Conservation (phyloP, 192 early-diverging fungal genomes). For the Backusella australiensis region DNA sequence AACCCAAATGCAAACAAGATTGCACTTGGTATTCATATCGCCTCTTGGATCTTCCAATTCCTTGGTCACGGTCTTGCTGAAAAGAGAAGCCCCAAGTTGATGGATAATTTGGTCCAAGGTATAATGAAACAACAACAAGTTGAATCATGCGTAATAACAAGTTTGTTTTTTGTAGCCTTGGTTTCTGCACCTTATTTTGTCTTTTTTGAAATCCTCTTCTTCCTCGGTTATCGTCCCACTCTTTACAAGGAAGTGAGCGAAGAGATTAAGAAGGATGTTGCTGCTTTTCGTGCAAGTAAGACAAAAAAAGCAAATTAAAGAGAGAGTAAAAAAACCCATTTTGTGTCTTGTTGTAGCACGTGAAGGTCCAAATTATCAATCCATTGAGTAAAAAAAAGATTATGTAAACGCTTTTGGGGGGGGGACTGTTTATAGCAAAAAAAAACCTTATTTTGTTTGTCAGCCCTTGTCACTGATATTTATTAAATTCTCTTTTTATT, state of each 20-base stretch:
- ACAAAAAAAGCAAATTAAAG: background rate
- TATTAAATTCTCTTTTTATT: background rate
- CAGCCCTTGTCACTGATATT: background rate
- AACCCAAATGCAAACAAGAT: slow-evolving; percentile 50
- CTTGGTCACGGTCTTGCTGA: slow-evolving; percentile 88
- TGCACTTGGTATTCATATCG: slow-evolving; percentile 61
- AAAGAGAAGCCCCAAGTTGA: slow-evolving; percentile 80
- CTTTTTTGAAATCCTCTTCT: slow-evolving; percentile 82
- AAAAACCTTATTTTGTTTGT: background rate
- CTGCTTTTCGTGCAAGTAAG: slow-evolving; percentile 42
- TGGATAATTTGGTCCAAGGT: slow-evolving; percentile 87
- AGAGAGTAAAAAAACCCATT: slow-evolving; percentile 5
- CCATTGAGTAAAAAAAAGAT: slow-evolving; percentile 4
- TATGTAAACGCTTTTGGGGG: background rate
- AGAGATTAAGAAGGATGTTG: slow-evolving; percentile 54
- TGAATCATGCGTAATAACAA: too few species aligned
- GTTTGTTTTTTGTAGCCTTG: slow-evolving; percentile 51
- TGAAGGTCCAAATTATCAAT: background rate
- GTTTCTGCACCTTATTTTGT: slow-evolving; percentile 96
- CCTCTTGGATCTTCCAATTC: slow-evolving; percentile 88
- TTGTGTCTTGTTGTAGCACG: background rate
- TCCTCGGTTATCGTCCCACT: slow-evolving; percentile 73
- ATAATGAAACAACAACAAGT: slow-evolving; percentile 2
- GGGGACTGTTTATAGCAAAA: background rate
- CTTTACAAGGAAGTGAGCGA: slow-evolving; percentile 61